Conservation (phyloP, 2,329 filamentous ascomycete genomes). For the Sphaerulina musiva region DNA sequence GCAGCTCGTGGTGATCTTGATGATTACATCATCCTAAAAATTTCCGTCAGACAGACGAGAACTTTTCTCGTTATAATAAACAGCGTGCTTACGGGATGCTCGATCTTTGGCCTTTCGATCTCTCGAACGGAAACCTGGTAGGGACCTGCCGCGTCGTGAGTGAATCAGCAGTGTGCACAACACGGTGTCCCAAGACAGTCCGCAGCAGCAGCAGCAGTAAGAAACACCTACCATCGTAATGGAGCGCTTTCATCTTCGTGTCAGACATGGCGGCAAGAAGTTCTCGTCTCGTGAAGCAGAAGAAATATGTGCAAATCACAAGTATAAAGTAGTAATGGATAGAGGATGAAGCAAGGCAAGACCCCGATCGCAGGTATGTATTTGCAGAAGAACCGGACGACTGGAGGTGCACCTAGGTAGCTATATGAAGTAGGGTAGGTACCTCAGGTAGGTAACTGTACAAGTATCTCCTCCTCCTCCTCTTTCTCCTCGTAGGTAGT, state of each 20-base stretch:
- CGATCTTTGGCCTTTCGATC: constrained; percentile 51
- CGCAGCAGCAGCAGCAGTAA: too few relatives aligned
- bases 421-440: too few relatives aligned
- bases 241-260: constrained; percentile 53
- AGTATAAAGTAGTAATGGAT: not conserved
- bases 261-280: constrained; percentile 2
- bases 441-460: too few relatives aligned
- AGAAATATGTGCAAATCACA: not conserved
- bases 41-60: not conserved
- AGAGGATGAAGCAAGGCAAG: not conserved
- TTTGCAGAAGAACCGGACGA: too few relatives aligned
- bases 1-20: constrained; percentile 59
- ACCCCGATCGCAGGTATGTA: too few relatives aligned
- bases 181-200: too few relatives aligned
- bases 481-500: too few relatives aligned
- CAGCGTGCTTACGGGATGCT: constrained; percentile 44
- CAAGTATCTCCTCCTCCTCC: too few relatives aligned
- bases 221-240: constrained; percentile 45
- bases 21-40: constrained; percentile 51
- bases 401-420: too few relatives aligned
- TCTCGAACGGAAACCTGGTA: constrained; percentile 57
- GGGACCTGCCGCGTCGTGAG: constrained; percentile 33
- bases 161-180: too few relatives aligned
- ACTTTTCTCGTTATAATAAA: not conserved
- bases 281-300: too few relatives aligned